Conservation (phyloP, 495 filamentous ascomycete species). For the Penicillium pancosmium region DNA sequence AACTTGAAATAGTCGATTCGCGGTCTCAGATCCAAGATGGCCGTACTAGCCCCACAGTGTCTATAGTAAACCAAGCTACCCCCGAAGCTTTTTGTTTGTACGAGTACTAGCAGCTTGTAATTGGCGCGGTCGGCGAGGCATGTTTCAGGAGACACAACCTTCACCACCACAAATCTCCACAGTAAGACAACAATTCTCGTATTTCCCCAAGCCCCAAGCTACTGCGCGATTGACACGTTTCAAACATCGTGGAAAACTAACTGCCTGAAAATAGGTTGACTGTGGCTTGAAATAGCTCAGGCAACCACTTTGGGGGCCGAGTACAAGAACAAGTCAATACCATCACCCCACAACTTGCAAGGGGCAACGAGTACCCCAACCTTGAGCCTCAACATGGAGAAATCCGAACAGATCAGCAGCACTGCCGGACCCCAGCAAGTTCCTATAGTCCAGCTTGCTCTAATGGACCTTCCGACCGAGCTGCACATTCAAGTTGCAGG, state of each 20-base stretch:
- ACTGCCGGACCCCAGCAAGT: no score
- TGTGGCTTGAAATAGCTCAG: background rate
- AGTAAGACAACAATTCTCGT: background rate
- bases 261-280: background rate
- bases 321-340: background rate
- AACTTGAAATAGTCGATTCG: no score
- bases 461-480: constrained; percentile 59
- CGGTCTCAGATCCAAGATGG: no score
- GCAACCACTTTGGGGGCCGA: background rate
- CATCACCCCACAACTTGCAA: no score
- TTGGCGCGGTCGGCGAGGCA: constrained; percentile 7
- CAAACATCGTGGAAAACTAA: background rate
- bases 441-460: background rate
- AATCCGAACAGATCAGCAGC: background rate
- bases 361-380: background rate
- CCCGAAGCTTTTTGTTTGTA: background rate
- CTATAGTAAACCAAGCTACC: background rate
- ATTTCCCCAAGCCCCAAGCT: background rate
- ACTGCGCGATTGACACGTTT: background rate
- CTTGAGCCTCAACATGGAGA: background rate
- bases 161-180: background rate
- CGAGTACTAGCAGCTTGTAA: constrained; percentile 6
- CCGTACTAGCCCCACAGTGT: no score
- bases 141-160: background rate
- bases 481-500: constrained; percentile 77